Evolutionary conservation across 495 filamentous ascomycete species (phyloP), one percentile per base, ranked within the genome.

Genomic region (Aspergillus conjunctus): DNA sequence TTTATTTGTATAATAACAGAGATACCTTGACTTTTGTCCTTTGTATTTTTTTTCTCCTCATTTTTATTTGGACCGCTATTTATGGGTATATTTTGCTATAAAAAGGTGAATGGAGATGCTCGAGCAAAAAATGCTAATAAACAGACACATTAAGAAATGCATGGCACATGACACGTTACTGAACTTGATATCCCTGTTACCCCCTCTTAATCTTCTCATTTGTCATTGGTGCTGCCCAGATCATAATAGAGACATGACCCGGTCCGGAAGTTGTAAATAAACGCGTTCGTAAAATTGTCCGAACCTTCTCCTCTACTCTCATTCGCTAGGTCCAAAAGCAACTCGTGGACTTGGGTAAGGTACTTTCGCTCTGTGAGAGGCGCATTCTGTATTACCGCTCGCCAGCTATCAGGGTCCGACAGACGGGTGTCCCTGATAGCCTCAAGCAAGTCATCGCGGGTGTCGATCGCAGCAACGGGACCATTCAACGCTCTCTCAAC

Each of bases 391-490:
- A 93, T 90, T 15, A 91, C 86, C 49, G 77, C 81, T 26, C 89
- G 86, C 94, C 94, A 98, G 64, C 86, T 89, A 63, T 98, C 94
- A 15, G 88, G 73, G 63, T 97, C 93, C 1, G 85, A 86, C 10
- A 97, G 81, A 18, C 85, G 77, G 12, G 92, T 94, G 18, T 84
- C 80, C 15, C 83, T 81, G 43, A 98, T 90, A 37, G 86, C 76
- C 32, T 95, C 89, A 48, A 98, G 82, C n/a, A 96, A 81, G 10
- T 87, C 84, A 77, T 97, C 93, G 46, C 87, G 87, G 1, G 88
- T 91, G 72, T 98, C 94, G 51, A 98, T 87, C 17, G 93, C 94
- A 9, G 87, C 85, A 65, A 97, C 88, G 1, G 92, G 92, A 12
- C 88, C 89, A 58, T 87, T 84, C 10, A 88, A 72, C 51, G 89